Evolutionary conservation across 352 stramenopile genomes (phyloP), one percentile per base, ranked within the genome.

Genomic region (Pythium angustatum): DNA sequence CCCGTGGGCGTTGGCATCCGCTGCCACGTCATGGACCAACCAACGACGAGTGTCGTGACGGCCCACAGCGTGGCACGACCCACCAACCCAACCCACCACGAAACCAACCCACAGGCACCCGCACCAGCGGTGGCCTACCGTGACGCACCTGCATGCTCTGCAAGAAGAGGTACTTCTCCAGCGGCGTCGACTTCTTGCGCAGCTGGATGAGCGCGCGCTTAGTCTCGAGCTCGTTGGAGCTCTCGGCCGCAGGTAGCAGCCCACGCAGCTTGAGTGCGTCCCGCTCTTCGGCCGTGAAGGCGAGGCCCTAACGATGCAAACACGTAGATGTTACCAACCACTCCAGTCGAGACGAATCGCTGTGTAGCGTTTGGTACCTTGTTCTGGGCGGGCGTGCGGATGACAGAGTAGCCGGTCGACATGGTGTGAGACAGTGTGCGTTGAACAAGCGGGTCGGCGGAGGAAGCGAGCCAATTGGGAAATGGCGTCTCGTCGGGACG

Each of bases 131-230:
- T n/a, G n/a, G n/a, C n/a, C n/a, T n/a, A n/a, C n/a, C n/a, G n/a
- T 14, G 34, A 44, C 50, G 12, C 50, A 78, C 69, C 69, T 96
- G 84, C 76, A 97, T 88, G 57, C 68, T 76, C 64, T 94, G 89
- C 73, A 99, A 77, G 73, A 96, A 97, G 27, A 97, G 78, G 79
- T 98, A 96, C 81, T 99, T 98, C 41, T 91, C 81, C 43, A 99
- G 91, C 53, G 87, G 85, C 24, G 79, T 94, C 26, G 75, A 57
- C 69, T 96, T 93, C 48, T 75, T 81, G 57, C 93, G 81, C 31
- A 99, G 73, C 63, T 90, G 80, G 51, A 83, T 57, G 47, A 98
- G 78, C 27, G 97, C 91, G 27, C 91, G 81, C 65, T 96, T 74
- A 60, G 90, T 93, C 72, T 98, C 94, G 11, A 96, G 71, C 58